These are phyloP conservation scores for Penicillium pulvis DNA, from an alignment of 495 filamentous ascomycete species.

Conservation along the genomic window DNA sequence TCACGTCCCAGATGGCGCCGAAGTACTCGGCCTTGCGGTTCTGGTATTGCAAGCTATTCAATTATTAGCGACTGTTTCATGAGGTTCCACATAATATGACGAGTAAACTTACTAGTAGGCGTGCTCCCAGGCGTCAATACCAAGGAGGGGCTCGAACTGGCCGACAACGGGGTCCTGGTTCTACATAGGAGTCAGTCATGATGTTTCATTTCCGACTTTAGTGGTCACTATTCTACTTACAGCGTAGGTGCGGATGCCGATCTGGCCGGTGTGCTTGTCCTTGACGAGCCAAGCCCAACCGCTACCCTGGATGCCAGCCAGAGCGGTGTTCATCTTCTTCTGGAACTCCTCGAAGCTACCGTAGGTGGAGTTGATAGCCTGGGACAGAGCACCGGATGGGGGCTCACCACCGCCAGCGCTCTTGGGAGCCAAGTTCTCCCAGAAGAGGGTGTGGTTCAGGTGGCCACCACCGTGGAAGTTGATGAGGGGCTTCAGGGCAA, in stretches of 20 bases:
- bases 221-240: conserved; percentile 35
- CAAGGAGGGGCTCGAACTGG: conserved; percentile 81
- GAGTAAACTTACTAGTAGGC: conserved; percentile 63
- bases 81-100: neutral
- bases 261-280: conserved; percentile 72
- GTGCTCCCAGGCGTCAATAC: conserved; percentile 98
- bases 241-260: conserved; percentile 77
- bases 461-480: conserved; percentile 98
- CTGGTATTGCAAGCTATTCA: conserved; percentile 83
- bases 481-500: conserved; percentile 80
- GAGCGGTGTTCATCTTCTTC: conserved; percentile 72
- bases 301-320: conserved; percentile 89
- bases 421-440: conserved; percentile 86
- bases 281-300: conserved; percentile 96
- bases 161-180: conserved; percentile 94
- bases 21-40: conserved; percentile 99
- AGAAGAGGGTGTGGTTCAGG: conserved; percentile 91
- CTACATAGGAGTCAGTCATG: conserved; percentile 32
- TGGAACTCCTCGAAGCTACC: conserved; percentile 74
- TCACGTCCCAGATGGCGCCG: conserved; percentile 91
- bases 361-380: conserved; percentile 76
- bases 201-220: neutral
- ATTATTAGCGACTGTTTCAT: conserved; percentile 42
- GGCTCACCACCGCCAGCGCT: conserved; percentile 74
- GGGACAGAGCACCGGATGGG: conserved; percentile 60